Conservation (phyloP, 768 basidiomycete genomes). For the Rossbeevera mucosa region DNA sequence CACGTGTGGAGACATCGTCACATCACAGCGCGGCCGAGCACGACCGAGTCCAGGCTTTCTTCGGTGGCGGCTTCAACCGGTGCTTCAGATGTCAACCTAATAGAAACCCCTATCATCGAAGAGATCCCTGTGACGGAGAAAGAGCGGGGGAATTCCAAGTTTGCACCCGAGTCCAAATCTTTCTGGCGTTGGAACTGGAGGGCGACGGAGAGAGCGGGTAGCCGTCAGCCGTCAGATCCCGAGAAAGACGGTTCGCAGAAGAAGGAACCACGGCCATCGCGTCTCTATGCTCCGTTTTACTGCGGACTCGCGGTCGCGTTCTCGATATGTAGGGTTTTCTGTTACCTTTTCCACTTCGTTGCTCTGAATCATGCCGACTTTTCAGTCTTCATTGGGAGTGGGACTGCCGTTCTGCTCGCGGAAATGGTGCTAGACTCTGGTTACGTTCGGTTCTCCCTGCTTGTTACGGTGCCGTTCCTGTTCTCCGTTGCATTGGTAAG, state of each 20-base stretch:
- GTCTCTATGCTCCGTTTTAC: slow-evolving; percentile 71
- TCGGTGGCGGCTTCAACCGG: slow-evolving; percentile 44
- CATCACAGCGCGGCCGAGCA: slow-evolving; percentile 6
- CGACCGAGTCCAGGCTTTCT: slow-evolving; percentile 28
- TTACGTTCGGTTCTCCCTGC: slow-evolving; percentile 59
- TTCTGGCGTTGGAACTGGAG: slow-evolving; percentile 44
- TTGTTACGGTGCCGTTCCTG: slow-evolving; percentile 64
- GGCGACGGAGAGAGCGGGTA: slow-evolving; percentile 27
- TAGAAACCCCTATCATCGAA: slow-evolving; percentile 34
- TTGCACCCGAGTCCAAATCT: slow-evolving; percentile 2
- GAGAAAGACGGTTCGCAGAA: slow-evolving; percentile 48
- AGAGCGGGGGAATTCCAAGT: background rate
- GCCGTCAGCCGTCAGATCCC: slow-evolving; percentile 19
- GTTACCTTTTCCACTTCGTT: slow-evolving; percentile 4
- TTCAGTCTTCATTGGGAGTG: slow-evolving; percentile 69
- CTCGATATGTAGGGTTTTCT: slow-evolving; percentile 50
- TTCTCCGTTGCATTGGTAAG: slow-evolving; percentile 70
- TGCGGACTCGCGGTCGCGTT: slow-evolving; percentile 61
- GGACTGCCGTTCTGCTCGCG: slow-evolving; percentile 51
- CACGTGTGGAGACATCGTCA: slow-evolving; percentile 65
- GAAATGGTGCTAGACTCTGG: slow-evolving; percentile 65
- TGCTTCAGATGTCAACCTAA: slow-evolving; percentile 51
- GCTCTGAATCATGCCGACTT: no score
- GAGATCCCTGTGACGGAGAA: slow-evolving; percentile 20
- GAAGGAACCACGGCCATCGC: slow-evolving; percentile 40